These are phyloP conservation scores for Triticum timopheevii DNA, from an alignment of 176 grass and related monocot genomes.

Conservation along the genomic window DNA sequence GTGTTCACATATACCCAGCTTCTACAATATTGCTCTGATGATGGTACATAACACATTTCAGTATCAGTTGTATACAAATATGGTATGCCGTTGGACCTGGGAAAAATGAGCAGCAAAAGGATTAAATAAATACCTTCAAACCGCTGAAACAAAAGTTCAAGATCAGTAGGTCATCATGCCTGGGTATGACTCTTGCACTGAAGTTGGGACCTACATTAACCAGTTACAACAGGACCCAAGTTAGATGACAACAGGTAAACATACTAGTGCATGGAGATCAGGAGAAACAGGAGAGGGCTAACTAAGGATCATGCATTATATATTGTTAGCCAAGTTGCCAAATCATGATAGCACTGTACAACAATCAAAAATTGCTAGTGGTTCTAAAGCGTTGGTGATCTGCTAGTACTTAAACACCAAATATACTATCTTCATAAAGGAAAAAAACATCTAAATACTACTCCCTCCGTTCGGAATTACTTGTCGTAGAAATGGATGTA, in stretches of 20 bases:
- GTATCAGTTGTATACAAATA: neutral
- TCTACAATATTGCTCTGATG: neutral
- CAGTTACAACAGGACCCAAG: neutral
- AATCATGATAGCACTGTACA: neutral
- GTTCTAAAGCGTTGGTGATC: neutral
- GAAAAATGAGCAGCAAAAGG: neutral
- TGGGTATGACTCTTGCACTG: neutral
- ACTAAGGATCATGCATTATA: neutral
- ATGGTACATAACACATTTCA: neutral
- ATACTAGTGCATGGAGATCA: neutral
- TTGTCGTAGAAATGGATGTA: no score
- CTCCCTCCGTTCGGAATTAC: no score
- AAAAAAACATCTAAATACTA: neutral
- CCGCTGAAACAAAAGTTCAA: neutral
- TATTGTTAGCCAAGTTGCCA: neutral
- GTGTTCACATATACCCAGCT: neutral
- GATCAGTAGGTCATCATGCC: slow-evolving; percentile 8
- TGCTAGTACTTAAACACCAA: neutral
- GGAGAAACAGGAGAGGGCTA: neutral
- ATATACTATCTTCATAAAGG: neutral
- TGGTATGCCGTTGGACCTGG: neutral
- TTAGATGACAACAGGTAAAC: neutral
- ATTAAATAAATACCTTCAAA: slow-evolving; percentile 22
- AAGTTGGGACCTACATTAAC: slow-evolving; percentile 13
- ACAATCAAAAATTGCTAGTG: neutral